Conservation (phyloP, 352 stramenopile species). For the Discostella stelligera region DNA sequence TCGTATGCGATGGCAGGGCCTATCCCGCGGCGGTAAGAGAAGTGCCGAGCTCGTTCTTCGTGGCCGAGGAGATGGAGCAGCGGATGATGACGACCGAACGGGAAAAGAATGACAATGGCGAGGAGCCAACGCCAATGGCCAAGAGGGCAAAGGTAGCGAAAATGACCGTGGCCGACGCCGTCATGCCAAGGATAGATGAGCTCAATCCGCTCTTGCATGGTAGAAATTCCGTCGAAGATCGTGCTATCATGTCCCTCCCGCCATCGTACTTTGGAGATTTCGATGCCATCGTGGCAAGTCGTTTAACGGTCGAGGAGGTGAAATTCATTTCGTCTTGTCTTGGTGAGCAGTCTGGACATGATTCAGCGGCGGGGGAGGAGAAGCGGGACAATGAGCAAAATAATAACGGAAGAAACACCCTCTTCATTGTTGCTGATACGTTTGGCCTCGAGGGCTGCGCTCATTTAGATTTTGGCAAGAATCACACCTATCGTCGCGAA, state of each 20-base stretch:
- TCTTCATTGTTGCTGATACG: slow-evolving; percentile 74
- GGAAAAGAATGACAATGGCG: slow-evolving; percentile 12
- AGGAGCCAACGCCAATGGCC: slow-evolving; percentile 1
- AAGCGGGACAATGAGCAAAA: slow-evolving; percentile 24
- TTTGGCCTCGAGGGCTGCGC: slow-evolving; percentile 77
- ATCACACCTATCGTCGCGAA: slow-evolving; percentile 68
- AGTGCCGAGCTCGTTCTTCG: slow-evolving; percentile 60
- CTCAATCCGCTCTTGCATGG: slow-evolving; percentile 92
- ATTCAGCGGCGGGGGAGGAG: background rate
- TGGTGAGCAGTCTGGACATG: background rate
- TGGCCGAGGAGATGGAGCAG: slow-evolving; percentile 49
- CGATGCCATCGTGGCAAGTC: slow-evolving; percentile 84
- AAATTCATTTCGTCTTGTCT: slow-evolving; percentile 55
- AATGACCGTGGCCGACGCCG: slow-evolving; percentile 71
- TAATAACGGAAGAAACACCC: background rate
- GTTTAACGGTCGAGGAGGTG: slow-evolving; percentile 59
- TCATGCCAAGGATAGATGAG: slow-evolving; percentile 87
- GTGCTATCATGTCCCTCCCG: slow-evolving; percentile 54
- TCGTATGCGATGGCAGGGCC: slow-evolving; percentile 86
- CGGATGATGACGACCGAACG: background rate
- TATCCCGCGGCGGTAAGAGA: slow-evolving; percentile 60
- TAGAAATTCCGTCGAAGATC: slow-evolving; percentile 80
- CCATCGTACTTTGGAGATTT: slow-evolving; percentile 88
- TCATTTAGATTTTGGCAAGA: slow-evolving; percentile 71
- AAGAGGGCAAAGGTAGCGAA: slow-evolving; percentile 23